Conservation (phyloP, 371 early-diverging fungal genomes). For the Mortierella sp. region DNA sequence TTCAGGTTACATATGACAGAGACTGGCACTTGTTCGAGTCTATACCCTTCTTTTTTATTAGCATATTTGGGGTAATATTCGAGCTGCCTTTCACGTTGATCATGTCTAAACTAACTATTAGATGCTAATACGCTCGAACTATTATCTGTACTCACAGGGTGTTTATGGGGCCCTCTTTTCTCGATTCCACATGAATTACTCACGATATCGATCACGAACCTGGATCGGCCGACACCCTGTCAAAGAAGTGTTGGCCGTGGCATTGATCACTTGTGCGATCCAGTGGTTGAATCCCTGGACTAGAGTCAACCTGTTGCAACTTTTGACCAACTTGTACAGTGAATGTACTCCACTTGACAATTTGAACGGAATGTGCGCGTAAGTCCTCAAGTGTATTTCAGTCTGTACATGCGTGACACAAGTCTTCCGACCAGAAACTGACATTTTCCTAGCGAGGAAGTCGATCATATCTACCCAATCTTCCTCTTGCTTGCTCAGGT, state of each 20-base stretch:
- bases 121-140: slow-evolving; percentile 19
- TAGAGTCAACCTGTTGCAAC: slow-evolving; percentile 79
- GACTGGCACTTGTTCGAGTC: slow-evolving; percentile 91
- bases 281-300: slow-evolving; percentile 84
- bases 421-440: background rate
- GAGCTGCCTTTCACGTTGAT: slow-evolving; percentile 22
- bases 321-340: slow-evolving; percentile 82
- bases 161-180: slow-evolving; percentile 88
- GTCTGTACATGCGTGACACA: background rate
- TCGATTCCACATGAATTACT: slow-evolving; percentile 75
- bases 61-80: slow-evolving; percentile 57
- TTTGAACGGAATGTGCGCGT: slow-evolving; percentile 77
- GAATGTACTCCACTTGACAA: slow-evolving; percentile 77
- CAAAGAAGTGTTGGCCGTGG: slow-evolving; percentile 79
- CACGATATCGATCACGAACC: slow-evolving; percentile 69
- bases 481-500: slow-evolving; percentile 75
- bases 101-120: slow-evolving; percentile 52
- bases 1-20: slow-evolving; percentile 93
- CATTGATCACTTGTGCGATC: slow-evolving; percentile 77
- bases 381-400: slow-evolving; percentile 12
- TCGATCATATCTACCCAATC: slow-evolving; percentile 66
- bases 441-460: slow-evolving; percentile 40
- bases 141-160: slow-evolving; percentile 70
- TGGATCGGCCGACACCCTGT: slow-evolving; percentile 70
- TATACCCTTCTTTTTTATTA: slow-evolving; percentile 52